Conservation (phyloP, 176 grass and related monocot genomes). For the Oryza punctata region DNA sequence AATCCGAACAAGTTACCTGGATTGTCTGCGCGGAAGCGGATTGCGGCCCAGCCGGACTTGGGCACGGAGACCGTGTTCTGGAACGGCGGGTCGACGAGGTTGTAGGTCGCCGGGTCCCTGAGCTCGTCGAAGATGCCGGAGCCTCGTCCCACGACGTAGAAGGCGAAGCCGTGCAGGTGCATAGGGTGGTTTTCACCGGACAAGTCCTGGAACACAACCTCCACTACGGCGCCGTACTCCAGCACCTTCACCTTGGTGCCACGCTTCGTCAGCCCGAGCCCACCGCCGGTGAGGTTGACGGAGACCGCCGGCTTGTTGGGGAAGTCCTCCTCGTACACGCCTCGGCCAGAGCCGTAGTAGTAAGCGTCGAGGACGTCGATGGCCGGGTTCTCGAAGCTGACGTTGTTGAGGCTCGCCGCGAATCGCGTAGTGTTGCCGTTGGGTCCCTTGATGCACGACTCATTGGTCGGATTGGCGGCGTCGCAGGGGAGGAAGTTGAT, state of each 20-base stretch:
- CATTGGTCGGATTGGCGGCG: not conserved
- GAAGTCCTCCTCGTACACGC: conserved; percentile 49
- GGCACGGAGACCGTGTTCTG: conserved; percentile 42
- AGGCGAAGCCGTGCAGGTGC: conserved; percentile 42
- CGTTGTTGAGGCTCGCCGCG: conserved; percentile 51
- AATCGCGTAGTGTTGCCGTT: not conserved
- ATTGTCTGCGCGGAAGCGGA: conserved; percentile 42
- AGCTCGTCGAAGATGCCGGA: conserved; percentile 18
- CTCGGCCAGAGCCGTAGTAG: conserved; percentile 4
- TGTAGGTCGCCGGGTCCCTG: conserved; percentile 29
- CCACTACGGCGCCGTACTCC: conserved; percentile 52
- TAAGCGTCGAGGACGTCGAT: conserved; percentile 43
- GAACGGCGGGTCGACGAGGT: conserved; percentile 39
- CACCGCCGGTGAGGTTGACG: conserved; percentile 48
- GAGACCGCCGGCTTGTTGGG: conserved; percentile 43
- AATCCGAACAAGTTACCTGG: conserved; percentile 21
- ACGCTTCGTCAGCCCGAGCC: not conserved
- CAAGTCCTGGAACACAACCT: conserved; percentile 48
- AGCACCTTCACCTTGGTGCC: conserved; percentile 74
- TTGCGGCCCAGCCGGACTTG: conserved; percentile 31
- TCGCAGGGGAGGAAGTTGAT: conserved; percentile 32
- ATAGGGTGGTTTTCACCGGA: conserved; percentile 43
- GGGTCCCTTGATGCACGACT: conserved; percentile 1
- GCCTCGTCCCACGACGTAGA: conserved; percentile 42
- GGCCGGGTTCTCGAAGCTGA: conserved; percentile 30